Evolutionary conservation across 371 early-diverging fungal genomes (phyloP).

Genomic region (Globomyces sp.): DNA sequence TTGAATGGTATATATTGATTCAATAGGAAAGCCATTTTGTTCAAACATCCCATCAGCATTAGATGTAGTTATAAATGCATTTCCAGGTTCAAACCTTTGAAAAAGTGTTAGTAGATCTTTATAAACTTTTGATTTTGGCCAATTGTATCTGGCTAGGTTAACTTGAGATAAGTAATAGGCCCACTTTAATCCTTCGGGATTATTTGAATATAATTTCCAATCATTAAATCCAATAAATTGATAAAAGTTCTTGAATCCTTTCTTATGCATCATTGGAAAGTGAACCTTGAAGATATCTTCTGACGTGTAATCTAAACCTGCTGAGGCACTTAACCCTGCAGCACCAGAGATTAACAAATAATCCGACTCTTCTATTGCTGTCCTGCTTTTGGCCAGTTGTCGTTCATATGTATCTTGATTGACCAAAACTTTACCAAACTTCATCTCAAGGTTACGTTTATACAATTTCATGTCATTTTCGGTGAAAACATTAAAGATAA

Average conservation of each 20-base stretch:
- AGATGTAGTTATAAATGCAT: slow-evolving; percentile 21
- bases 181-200: slow-evolving; percentile 19
- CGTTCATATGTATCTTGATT: not conserved
- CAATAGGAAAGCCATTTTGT: slow-evolving; percentile 19
- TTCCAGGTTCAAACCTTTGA: slow-evolving; percentile 10
- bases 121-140: slow-evolving; percentile 19
- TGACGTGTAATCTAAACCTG: slow-evolving; percentile 27
- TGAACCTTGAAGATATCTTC: slow-evolving; percentile 25
- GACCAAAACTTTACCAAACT: not conserved
- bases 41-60: slow-evolving; percentile 30
- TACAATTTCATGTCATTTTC: slow-evolving; percentile 19
- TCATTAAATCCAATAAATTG: slow-evolving; percentile 26
- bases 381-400: not conserved
- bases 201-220: slow-evolving; percentile 19
- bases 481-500: slow-evolving; percentile 27
- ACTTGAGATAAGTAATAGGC: slow-evolving; percentile 23
- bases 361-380: slow-evolving; percentile 14
- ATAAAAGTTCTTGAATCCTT: slow-evolving; percentile 25
- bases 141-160: slow-evolving; percentile 19
- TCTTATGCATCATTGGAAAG: slow-evolving; percentile 23
- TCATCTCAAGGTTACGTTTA: not conserved
- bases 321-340: slow-evolving; percentile 17
- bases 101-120: slow-evolving; percentile 13
- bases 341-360: slow-evolving; percentile 19
- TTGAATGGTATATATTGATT: slow-evolving; percentile 22